Percentiles rank a stretch among this genome's conserved stretches.
Conservation (phyloP, 2,329 filamentous ascomycete genomes). For the Plectosphaerella cucumerina region DNA sequence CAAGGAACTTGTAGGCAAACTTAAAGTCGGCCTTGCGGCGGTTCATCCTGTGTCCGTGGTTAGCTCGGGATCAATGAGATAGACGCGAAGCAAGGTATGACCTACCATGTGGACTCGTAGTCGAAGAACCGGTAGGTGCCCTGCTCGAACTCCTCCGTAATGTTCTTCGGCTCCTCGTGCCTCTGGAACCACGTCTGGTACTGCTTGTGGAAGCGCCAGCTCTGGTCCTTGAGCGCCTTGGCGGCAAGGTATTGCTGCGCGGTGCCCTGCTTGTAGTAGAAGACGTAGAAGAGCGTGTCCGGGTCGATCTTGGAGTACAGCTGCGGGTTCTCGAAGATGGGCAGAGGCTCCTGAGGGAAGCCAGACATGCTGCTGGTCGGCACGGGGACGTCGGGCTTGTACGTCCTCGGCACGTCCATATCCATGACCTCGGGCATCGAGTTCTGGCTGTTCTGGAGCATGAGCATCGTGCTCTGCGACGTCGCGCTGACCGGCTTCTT, state of each 20-base stretch:
- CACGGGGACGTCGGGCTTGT: conserved; percentile 78
- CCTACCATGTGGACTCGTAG: conserved; percentile 98
- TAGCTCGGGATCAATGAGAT: conserved; percentile 12
- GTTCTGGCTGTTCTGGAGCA: conserved; percentile 71
- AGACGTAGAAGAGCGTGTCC: conserved; percentile 96
- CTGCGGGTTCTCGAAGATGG: conserved; percentile 86
- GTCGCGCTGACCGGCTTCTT: conserved; percentile 58
- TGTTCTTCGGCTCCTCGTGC: conserved; percentile 96
- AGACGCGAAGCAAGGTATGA: too few species aligned
- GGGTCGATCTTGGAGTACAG: conserved; percentile 88
- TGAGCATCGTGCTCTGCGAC: conserved; percentile 64
- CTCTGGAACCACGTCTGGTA: conserved; percentile 99
- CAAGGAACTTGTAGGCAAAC: conserved; percentile 95
- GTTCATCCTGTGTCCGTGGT: conserved; percentile 74
- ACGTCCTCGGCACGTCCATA: conserved; percentile 76
- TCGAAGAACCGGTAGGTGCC: conserved; percentile 99
- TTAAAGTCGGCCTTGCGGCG: conserved; percentile 96
- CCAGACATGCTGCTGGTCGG: conserved; percentile 51
- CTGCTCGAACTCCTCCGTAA: conserved; percentile 98
- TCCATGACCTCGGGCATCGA: conserved; percentile 73
- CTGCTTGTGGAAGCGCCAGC: conserved; percentile 99
- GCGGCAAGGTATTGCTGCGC: conserved; percentile 95
- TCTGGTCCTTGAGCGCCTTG: conserved; percentile 96
- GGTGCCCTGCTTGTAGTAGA: conserved; percentile 96
- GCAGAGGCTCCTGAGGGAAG: conserved; percentile 88